Evolutionary conservation across 2,329 filamentous ascomycete genomes (phyloP).

Genomic region (Corniculantispora saksenae): DNA sequence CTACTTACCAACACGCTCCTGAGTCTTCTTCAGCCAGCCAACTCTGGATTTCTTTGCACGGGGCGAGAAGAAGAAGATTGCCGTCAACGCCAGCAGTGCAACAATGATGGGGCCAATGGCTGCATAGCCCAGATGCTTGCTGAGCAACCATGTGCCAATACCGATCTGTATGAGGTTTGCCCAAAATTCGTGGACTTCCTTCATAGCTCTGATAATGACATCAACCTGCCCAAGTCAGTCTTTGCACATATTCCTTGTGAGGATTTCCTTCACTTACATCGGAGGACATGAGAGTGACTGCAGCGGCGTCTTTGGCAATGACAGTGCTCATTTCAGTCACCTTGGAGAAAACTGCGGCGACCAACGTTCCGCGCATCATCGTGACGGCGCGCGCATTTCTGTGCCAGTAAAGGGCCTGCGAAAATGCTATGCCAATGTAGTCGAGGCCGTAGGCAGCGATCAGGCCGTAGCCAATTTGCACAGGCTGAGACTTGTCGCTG

Average conservation of each 20-base stretch:
- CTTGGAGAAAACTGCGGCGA: slow-evolving; percentile 37
- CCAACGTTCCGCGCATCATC: slow-evolving; percentile 33
- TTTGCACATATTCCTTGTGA: too few species aligned
- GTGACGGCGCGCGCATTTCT: slow-evolving; percentile 35
- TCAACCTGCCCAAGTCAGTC: slow-evolving; percentile 32
- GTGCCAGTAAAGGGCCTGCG: slow-evolving; percentile 35
- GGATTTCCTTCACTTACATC: slow-evolving; percentile 33
- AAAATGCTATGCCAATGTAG: slow-evolving; percentile 34
- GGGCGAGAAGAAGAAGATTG: slow-evolving; percentile 30
- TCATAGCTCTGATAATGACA: slow-evolving; percentile 37
- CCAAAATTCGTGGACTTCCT: slow-evolving; percentile 40
- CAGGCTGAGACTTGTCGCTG: slow-evolving; percentile 26
- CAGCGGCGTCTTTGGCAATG: slow-evolving; percentile 33
- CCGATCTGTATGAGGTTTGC: slow-evolving; percentile 37
- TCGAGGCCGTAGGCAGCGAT: slow-evolving; percentile 36
- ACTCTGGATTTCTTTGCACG: slow-evolving; percentile 32
- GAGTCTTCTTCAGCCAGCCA: slow-evolving; percentile 28
- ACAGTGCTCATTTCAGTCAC: slow-evolving; percentile 32
- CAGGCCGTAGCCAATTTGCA: slow-evolving; percentile 33
- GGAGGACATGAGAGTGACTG: slow-evolving; percentile 44
- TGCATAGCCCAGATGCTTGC: slow-evolving; percentile 36
- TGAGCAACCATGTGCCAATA: slow-evolving; percentile 36
- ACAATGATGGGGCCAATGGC: slow-evolving; percentile 36
- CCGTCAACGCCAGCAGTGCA: slow-evolving; percentile 29
- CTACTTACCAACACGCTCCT: slow-evolving; percentile 31